Conservation (phyloP, 148 eudicot genomes). For the Heliosperma pusillum region DNA sequence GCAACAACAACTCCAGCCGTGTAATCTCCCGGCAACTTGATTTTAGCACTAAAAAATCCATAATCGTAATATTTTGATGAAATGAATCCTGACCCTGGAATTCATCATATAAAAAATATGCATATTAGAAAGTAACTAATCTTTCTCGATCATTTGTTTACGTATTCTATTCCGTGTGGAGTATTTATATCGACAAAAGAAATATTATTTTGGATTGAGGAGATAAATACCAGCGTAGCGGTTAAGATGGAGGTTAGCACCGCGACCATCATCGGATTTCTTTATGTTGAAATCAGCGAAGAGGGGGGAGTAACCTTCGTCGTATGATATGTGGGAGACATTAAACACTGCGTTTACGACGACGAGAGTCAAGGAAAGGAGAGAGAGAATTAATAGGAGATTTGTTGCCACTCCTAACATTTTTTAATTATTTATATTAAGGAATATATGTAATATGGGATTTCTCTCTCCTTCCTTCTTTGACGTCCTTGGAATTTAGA, state of each 20-base stretch:
- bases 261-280: constrained; percentile 44
- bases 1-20: constrained; percentile 89
- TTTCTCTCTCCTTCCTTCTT: constrained; percentile 14
- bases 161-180: too few species aligned
- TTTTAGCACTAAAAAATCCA: constrained; percentile 78
- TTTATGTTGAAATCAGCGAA: constrained; percentile 82
- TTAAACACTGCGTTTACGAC: constrained; percentile 39
- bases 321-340: constrained; percentile 48
- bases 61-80: constrained; percentile 77
- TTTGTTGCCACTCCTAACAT: constrained; percentile 19
- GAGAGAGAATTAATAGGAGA: constrained; percentile 23
- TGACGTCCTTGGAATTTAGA: constrained; percentile 17
- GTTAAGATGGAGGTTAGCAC: constrained; percentile 69
- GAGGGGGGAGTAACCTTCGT: constrained; percentile 61
- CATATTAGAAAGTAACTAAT: too few species aligned
- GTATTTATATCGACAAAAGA: too few species aligned
- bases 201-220: neutral
- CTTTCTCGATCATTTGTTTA: too few species aligned
- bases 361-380: neutral
- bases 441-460: neutral
- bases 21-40: constrained; percentile 61
- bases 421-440: neutral
- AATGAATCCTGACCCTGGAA: constrained; percentile 73
- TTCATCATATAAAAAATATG: neutral
- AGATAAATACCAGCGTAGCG: constrained; percentile 54